Percentiles rank a stretch among this genome's conserved stretches.
phyloP scores from a whole-genome alignment of 805 yeast species.

The Yarrowia sp. region DNA sequence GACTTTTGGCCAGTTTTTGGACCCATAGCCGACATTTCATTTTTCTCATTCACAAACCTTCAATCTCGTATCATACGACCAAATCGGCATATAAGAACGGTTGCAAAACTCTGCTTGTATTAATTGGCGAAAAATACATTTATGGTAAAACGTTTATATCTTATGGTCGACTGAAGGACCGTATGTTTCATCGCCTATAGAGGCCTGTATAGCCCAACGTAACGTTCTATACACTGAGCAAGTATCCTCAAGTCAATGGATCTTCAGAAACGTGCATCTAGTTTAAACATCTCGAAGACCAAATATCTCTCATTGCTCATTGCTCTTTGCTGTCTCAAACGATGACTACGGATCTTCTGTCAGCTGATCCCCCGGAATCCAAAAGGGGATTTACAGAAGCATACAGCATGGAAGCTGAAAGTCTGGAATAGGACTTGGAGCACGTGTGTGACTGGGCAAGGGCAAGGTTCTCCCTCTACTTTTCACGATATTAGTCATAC shows the following conservation, averaged over 20 bases:
- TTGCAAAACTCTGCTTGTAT: background rate
- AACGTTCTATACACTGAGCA: no score
- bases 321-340: background rate
- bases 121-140: background rate
- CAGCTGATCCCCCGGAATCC: slow-evolving; percentile 3
- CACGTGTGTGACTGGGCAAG: background rate
- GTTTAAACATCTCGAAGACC: background rate
- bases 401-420: background rate
- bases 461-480: no score
- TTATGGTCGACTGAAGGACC: no score
- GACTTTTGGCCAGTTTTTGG: no score
- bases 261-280: no score
- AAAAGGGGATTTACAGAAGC: background rate
- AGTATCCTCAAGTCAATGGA: no score
- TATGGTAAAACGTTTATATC: background rate
- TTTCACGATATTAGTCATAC: no score
- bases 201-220: no score
- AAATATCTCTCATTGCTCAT: background rate
- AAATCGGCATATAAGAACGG: background rate
- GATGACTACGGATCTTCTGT: background rate
- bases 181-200: no score
- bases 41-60: background rate
- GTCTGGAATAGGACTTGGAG: background rate
- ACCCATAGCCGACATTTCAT: background rate
- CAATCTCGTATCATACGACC: background rate